phyloP scores from a whole-genome alignment of 108 stramenopile species.

The Seminavis robusta region DNA sequence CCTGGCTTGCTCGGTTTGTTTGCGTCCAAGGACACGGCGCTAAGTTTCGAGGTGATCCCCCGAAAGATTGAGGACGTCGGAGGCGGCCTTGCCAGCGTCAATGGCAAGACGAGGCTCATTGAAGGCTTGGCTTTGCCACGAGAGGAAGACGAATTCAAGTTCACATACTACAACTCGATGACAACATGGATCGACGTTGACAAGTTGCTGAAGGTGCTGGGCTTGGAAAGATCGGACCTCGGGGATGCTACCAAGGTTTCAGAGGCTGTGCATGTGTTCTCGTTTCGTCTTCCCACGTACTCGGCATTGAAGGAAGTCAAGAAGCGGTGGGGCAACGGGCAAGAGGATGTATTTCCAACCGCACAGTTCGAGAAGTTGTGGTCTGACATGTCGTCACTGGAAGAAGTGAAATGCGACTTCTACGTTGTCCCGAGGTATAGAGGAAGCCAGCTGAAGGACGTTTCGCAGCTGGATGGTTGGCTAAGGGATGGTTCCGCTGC shows the following conservation, averaged over 20 bases:
- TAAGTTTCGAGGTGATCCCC: conserved; percentile 55
- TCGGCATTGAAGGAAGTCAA: conserved; percentile 60
- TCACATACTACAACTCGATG: conserved; percentile 54
- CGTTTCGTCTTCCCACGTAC: conserved; percentile 46
- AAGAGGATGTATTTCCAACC: conserved; percentile 56
- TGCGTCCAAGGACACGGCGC: conserved; percentile 23
- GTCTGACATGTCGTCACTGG: conserved; percentile 51
- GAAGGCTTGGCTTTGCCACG: conserved; percentile 51
- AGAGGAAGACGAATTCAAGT: conserved; percentile 57
- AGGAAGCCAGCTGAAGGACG: conserved; percentile 55
- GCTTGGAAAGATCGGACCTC: conserved; percentile 32
- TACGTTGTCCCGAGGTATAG: conserved; percentile 46
- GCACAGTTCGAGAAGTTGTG: conserved; percentile 63
- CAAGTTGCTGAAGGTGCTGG: conserved; percentile 34
- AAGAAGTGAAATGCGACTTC: conserved; percentile 45
- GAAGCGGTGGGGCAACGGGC: conserved; percentile 56
- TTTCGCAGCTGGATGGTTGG: conserved; percentile 56
- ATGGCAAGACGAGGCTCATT: conserved; percentile 45
- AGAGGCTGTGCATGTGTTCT: conserved; percentile 36
- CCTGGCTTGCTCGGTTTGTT: conserved; percentile 50
- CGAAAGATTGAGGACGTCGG: conserved; percentile 58
- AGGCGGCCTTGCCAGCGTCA: conserved; percentile 48
- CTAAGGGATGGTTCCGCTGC: conserved; percentile 53
- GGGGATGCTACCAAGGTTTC: conserved; percentile 22
- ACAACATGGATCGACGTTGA: conserved; percentile 63